Conservation (phyloP, 2,329 filamentous ascomycete genomes). For the Arthrobotrys megalospora region DNA sequence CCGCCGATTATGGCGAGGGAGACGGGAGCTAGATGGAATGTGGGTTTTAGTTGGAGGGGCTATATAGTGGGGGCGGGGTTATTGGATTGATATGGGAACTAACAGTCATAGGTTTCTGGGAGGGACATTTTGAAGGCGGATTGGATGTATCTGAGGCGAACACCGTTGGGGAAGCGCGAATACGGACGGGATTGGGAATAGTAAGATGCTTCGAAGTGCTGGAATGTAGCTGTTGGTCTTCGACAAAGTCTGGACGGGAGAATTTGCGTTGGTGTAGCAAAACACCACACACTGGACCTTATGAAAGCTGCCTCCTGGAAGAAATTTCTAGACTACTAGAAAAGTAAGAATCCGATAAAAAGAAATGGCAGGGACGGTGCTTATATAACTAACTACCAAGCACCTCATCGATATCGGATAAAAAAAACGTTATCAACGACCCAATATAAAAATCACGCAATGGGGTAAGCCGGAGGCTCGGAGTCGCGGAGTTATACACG, state of each 20-base stretch:
- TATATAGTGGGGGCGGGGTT: slow-evolving; percentile 14
- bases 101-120: slow-evolving; percentile 47
- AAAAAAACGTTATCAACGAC: slow-evolving; percentile 30
- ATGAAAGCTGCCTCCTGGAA: not conserved
- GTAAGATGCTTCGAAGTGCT: slow-evolving; percentile 9
- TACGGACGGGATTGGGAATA: slow-evolving; percentile 14
- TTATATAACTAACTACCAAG: slow-evolving; percentile 22
- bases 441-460: slow-evolving; percentile 43
- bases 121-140: slow-evolving; percentile 58
- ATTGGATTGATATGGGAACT: not conserved
- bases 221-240: slow-evolving; percentile 2
- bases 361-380: not conserved
- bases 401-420: slow-evolving; percentile 27
- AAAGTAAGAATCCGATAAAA: not conserved
- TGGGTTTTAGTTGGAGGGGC: slow-evolving; percentile 19
- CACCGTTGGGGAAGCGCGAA: slow-evolving; percentile 22
- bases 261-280: slow-evolving; percentile 54
- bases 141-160: slow-evolving; percentile 39
- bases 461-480: slow-evolving; percentile 45
- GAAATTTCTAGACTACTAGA: not conserved
- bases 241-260: slow-evolving; percentile 7
- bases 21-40: slow-evolving; percentile 72
- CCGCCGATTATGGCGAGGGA: slow-evolving; percentile 93
- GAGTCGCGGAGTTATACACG: slow-evolving; percentile 45
- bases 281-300: slow-evolving; percentile 46